Base-by-base conservation (phyloP, 73 alveolate genomes). In the Paramecium tetraurelia region DNA sequence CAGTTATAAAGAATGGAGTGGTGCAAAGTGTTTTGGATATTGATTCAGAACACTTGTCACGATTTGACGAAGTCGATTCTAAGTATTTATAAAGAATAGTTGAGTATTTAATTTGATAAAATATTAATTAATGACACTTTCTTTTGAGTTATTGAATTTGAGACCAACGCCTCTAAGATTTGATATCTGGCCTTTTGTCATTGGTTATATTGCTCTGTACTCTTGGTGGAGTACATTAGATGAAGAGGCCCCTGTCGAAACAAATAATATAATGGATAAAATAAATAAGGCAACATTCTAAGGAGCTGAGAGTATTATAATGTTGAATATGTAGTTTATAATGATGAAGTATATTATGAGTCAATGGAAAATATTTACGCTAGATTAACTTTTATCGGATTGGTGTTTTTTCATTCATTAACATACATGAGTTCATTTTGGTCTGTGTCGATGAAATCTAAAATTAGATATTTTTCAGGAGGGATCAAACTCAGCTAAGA, bases 1-100 rank as follows among this genome's bases (percentile, higher is more conserved):
- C 96, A 40, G 96, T 93, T 21, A 40, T 93, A 59, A 71, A 57
- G 22, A 72, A 59, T 36, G 94, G 85, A n/a, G 96, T 85, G 3
- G 96, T 93, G 7, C 24, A 27, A 10, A 89, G 94, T 24, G 96
- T 93, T 46, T 75, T 93, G 12, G 96, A 93, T 57, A 75, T 93
- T 14, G 96, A 93, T 70, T 59, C 92, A 38, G 95, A 57, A 29
- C 75, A 70, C 18, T 18, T 80, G 18, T 48, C 70, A 24, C 53
- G 89, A 48, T 90, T 90, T 90, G 86, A 68, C 29, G 86, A 80
- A 31, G 80, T 90, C 14, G 95, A 90, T 80, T 24, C 48, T 24
- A 50, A 40, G 24, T 72, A 84, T 76, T 84, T 88, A 53, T 76
- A 72, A n/a, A 88, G 70, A 31, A 86, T 86, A 21, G 27, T 86